Percentiles rank a stretch among this genome's conserved stretches.
Evolutionary conservation across 176 grass and related monocot species (phyloP).

Genomic region (Elymus sibiricus): DNA sequence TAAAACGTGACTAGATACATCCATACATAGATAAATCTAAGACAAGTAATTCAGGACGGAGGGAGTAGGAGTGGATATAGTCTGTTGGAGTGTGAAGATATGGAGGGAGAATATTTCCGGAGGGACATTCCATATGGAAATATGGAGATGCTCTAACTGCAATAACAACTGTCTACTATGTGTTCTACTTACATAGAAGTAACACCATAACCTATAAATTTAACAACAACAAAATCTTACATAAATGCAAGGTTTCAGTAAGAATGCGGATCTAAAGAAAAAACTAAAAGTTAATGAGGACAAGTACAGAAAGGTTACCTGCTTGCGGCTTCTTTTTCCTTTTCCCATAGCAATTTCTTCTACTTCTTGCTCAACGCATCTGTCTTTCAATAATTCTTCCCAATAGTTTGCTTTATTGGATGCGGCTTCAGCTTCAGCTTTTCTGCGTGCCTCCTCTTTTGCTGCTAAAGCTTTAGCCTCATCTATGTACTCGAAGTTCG

Average conservation of each 20-base stretch:
- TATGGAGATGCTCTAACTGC: slow-evolving; percentile 2
- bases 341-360: slow-evolving; percentile 98
- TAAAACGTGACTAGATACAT: too few relatives aligned
- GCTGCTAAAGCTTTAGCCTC: slow-evolving; percentile 87
- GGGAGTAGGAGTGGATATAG: too few relatives aligned
- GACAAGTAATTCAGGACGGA: too few relatives aligned
- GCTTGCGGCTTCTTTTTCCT: slow-evolving; percentile 98
- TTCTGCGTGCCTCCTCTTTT: slow-evolving; percentile 81
- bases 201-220: neutral
- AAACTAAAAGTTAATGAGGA: neutral
- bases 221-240: neutral
- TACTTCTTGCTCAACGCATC: slow-evolving; percentile 72
- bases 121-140: neutral
- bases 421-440: slow-evolving; percentile 53
- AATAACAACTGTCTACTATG: neutral
- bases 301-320: slow-evolving; percentile 43
- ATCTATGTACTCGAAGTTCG: slow-evolving; percentile 93
- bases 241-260: neutral
- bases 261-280: slow-evolving; percentile 9
- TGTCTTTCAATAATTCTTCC: slow-evolving; percentile 88
- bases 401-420: slow-evolving; percentile 74
- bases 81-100: neutral
- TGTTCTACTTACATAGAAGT: slow-evolving; percentile 2
- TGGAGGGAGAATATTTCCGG: neutral
- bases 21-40: too few relatives aligned